These are phyloP conservation scores for Thelonectria discophora DNA, from an alignment of 2,329 filamentous ascomycete genomes.

Conservation along the genomic window DNA sequence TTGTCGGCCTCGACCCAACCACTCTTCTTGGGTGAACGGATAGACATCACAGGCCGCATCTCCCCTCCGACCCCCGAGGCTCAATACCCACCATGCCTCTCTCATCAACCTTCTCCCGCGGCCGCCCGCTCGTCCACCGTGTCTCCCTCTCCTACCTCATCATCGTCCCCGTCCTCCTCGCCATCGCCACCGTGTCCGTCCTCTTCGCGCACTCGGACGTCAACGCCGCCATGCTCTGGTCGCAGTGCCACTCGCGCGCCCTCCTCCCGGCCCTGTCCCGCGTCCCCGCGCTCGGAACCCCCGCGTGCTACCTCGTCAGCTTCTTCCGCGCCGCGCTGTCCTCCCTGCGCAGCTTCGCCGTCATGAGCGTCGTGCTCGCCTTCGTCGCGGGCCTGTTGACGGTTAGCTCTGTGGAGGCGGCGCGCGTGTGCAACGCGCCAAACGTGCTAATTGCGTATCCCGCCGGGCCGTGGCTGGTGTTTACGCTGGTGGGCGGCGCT, in stretches of 20 bases:
- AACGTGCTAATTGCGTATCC: constrained; percentile 50
- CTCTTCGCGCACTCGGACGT: constrained; percentile 60
- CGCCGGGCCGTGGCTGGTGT: constrained; percentile 56
- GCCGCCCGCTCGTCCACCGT: constrained; percentile 59
- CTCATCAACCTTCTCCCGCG: constrained; percentile 20
- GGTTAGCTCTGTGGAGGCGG: constrained; percentile 59
- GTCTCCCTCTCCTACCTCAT: constrained; percentile 62
- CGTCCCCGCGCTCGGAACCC: constrained; percentile 56
- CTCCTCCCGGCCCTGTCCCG: constrained; percentile 55
- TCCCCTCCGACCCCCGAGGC: too few species aligned
- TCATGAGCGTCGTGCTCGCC: constrained; percentile 54
- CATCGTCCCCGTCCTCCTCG: constrained; percentile 58
- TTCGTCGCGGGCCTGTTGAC: constrained; percentile 59
- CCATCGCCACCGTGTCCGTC: constrained; percentile 51
- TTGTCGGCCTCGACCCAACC: neutral
- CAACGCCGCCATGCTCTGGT: constrained; percentile 62
- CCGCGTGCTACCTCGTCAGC: constrained; percentile 60
- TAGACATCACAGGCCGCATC: neutral
- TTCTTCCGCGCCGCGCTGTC: constrained; percentile 57
- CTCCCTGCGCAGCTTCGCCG: constrained; percentile 51
- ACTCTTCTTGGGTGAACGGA: too few species aligned
- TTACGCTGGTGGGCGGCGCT: constrained; percentile 59
- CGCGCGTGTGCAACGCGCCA: constrained; percentile 52
- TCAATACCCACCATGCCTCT: neutral
- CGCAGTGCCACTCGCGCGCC: constrained; percentile 60